phyloP scores from a whole-genome alignment of 208 protist genomes.

The Leishmania martiniquensis region DNA sequence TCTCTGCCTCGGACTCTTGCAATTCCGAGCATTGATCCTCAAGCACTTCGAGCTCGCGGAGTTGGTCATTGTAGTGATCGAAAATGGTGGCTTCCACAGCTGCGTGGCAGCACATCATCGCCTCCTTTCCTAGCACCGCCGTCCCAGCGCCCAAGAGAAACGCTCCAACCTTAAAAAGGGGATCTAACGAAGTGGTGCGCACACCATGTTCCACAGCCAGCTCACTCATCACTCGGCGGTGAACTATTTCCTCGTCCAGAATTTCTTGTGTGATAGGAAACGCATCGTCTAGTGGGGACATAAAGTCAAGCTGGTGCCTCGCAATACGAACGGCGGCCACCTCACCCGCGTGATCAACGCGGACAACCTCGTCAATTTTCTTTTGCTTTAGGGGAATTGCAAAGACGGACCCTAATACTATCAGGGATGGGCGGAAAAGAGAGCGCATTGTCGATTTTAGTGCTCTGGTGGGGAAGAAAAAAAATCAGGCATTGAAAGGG shows the following conservation, averaged over 20 bases:
- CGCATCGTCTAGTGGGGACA: slow-evolving; percentile 73
- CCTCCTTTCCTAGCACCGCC: slow-evolving; percentile 75
- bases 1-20: slow-evolving; percentile 39
- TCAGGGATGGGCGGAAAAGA: slow-evolving; percentile 15
- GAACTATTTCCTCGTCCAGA: slow-evolving; percentile 76
- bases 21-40: slow-evolving; percentile 29
- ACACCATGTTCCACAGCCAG: slow-evolving; percentile 71
- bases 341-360: slow-evolving; percentile 86
- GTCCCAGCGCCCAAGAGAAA: slow-evolving; percentile 78
- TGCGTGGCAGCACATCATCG: slow-evolving; percentile 91
- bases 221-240: slow-evolving; percentile 77
- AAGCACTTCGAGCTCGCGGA: slow-evolving; percentile 73
- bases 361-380: slow-evolving; percentile 84
- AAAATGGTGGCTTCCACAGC: slow-evolving; percentile 87
- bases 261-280: slow-evolving; percentile 80
- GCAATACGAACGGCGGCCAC: slow-evolving; percentile 83
- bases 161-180: slow-evolving; percentile 71
- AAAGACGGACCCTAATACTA: slow-evolving; percentile 41
- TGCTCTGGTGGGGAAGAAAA: background rate
- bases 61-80: slow-evolving; percentile 90
- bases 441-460: slow-evolving; percentile 21
- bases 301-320: slow-evolving; percentile 72
- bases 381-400: slow-evolving; percentile 46
- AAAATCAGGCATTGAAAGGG: background rate
- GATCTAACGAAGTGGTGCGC: slow-evolving; percentile 63